These are phyloP conservation scores for Phytophthora agathidicida DNA, from an alignment of 352 stramenopile genomes.

Conservation along the genomic window DNA sequence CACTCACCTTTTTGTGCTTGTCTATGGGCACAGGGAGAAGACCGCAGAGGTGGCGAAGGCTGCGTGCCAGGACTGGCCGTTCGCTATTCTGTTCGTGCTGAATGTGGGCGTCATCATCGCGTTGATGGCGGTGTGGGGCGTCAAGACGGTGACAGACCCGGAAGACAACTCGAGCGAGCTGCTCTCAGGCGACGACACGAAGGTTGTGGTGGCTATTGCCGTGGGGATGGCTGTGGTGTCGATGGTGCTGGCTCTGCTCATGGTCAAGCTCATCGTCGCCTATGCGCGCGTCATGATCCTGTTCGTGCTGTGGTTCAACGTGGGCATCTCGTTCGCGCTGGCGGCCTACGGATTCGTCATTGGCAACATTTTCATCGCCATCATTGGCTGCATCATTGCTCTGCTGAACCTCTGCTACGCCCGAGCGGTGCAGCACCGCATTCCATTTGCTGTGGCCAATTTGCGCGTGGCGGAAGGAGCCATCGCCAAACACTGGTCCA, in stretches of 20 bases:
- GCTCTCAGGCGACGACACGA: constrained; percentile 65
- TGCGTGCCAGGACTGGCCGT: constrained; percentile 79
- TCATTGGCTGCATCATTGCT: constrained; percentile 67
- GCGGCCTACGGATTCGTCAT: constrained; percentile 75
- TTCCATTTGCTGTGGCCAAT: constrained; percentile 95
- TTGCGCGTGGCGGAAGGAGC: constrained; percentile 87
- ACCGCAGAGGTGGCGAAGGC: constrained; percentile 18
- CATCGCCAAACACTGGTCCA: constrained; percentile 89
- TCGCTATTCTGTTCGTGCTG: constrained; percentile 76
- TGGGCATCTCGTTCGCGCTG: constrained; percentile 68
- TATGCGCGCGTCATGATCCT: constrained; percentile 85
- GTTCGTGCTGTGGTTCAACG: constrained; percentile 89
- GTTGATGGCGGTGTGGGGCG: constrained; percentile 68
- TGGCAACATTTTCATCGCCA: constrained; percentile 68
- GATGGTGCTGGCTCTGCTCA: constrained; percentile 59
- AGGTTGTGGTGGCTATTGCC: constrained; percentile 58
- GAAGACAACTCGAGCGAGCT: constrained; percentile 45
- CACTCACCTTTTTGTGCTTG: neutral
- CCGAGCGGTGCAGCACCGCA: constrained; percentile 83
- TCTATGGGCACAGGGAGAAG: constrained; percentile 37
- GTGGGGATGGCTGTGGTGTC: constrained; percentile 63
- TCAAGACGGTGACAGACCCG: constrained; percentile 60
- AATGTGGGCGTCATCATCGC: constrained; percentile 82
- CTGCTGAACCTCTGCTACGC: constrained; percentile 89
- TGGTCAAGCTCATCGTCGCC: constrained; percentile 84